Conservation (phyloP, 495 filamentous ascomycete genomes). For the Margaritispora aquatica region DNA sequence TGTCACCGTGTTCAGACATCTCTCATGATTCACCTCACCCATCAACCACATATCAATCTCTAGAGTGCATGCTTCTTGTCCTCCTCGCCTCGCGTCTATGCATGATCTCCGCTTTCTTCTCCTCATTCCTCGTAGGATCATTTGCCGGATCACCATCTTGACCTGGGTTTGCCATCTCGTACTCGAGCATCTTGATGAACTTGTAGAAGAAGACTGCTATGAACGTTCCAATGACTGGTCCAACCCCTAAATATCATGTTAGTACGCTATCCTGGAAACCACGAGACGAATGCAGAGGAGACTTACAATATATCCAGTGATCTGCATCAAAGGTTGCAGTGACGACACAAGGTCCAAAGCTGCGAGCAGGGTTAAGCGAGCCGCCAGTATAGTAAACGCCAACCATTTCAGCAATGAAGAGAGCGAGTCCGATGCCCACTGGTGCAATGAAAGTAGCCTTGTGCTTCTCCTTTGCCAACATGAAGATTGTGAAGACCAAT, state of each 20-base stretch:
- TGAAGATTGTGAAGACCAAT: conserved; percentile 51
- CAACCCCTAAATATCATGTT: conserved; percentile 37
- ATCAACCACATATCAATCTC: background rate
- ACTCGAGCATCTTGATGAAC: conserved; percentile 58
- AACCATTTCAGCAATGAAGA: conserved; percentile 46
- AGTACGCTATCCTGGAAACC: background rate
- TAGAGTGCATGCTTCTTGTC: background rate
- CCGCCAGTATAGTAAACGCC: conserved; percentile 66
- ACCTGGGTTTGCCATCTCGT: conserved; percentile 70
- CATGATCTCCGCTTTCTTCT: conserved; percentile 14
- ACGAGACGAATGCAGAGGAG: conserved; percentile 2
- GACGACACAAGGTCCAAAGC: conserved; percentile 65
- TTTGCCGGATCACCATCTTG: conserved; percentile 44
- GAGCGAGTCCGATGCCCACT: conserved; percentile 43
- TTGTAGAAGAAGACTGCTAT: conserved; percentile 61
- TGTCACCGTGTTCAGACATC: background rate
- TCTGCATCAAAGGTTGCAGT: conserved; percentile 54
- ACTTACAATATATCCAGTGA: conserved; percentile 63
- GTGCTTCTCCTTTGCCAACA: conserved; percentile 52
- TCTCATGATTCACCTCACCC: background rate
- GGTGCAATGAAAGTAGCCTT: conserved; percentile 45
- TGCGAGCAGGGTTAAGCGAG: conserved; percentile 66
- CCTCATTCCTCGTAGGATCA: conserved; percentile 18
- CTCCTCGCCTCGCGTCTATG: background rate
- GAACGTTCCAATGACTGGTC: conserved; percentile 57